Percentiles rank a stretch among this genome's conserved stretches.
Evolutionary conservation across 805 yeast species (phyloP).

Genomic region (Saccharomycopsis fibuligera): DNA sequence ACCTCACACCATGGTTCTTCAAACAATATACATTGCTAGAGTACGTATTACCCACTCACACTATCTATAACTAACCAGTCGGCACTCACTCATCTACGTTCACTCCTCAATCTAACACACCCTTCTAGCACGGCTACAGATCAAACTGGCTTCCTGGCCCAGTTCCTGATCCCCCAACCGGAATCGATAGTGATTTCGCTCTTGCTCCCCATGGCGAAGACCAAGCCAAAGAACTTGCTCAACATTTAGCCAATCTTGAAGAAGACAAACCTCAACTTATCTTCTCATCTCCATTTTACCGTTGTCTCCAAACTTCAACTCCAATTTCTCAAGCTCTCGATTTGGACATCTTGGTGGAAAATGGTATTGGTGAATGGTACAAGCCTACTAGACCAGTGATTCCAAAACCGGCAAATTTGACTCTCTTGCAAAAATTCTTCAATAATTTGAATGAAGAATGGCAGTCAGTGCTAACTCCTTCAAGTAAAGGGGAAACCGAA

Average conservation of each 20-base stretch:
- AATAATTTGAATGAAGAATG: conserved; percentile 40
- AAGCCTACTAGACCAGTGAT: conserved; percentile 58
- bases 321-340: conserved; percentile 60
- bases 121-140: conserved; percentile 68
- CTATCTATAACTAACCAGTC: background rate
- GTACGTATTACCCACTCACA: conserved; percentile 18
- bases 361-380: conserved; percentile 93
- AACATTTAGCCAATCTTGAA: conserved; percentile 40
- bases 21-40: conserved; percentile 64
- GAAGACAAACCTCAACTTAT: conserved; percentile 53
- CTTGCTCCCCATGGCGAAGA: conserved; percentile 82
- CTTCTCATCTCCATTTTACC: conserved; percentile 77
- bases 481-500: conserved; percentile 63
- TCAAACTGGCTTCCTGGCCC: conserved; percentile 61
- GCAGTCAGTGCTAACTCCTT: conserved; percentile 54
- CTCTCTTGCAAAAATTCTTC: conserved; percentile 48
- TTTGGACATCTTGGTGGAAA: conserved; percentile 58
- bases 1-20: conserved; percentile 36
- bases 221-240: conserved; percentile 78
- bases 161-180: conserved; percentile 77
- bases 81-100: background rate
- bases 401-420: conserved; percentile 61
- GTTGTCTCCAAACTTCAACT: conserved; percentile 77
- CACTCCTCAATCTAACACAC: background rate
- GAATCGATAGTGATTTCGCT: conserved; percentile 83